These are phyloP conservation scores for Monilinia vaccinii-corymbosi DNA, from an alignment of 2,329 filamentous ascomycete species.

Conservation along the genomic window DNA sequence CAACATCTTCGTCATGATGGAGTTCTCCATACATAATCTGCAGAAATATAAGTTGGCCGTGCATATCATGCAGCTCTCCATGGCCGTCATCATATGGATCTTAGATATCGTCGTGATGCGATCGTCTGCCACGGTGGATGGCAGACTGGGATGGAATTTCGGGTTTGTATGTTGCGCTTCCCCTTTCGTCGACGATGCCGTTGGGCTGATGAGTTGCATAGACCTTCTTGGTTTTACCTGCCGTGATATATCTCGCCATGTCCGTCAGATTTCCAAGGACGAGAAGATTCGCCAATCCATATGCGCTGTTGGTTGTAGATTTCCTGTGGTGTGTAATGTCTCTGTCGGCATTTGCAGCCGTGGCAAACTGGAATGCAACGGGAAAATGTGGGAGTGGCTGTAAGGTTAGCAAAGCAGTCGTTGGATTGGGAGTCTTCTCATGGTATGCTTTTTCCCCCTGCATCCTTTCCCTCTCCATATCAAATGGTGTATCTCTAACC, in stretches of 20 bases:
- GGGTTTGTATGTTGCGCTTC: slow-evolving; percentile 42
- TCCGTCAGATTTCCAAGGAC: slow-evolving; percentile 55
- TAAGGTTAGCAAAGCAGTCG: slow-evolving; percentile 52
- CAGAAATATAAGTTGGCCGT: slow-evolving; percentile 43
- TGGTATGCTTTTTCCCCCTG: slow-evolving; percentile 40
- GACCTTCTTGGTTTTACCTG: slow-evolving; percentile 57
- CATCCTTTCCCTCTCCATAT: background rate
- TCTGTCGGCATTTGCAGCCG: slow-evolving; percentile 57
- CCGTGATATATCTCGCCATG: slow-evolving; percentile 57
- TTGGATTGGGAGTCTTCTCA: slow-evolving; percentile 53
- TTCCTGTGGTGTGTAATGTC: slow-evolving; percentile 50
- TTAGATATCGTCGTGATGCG: slow-evolving; percentile 52
- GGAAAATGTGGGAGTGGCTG: slow-evolving; percentile 48
- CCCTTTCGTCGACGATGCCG: background rate
- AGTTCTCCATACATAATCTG: slow-evolving; percentile 27
- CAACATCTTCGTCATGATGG: slow-evolving; percentile 15
- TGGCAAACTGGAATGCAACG: slow-evolving; percentile 53
- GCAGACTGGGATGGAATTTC: slow-evolving; percentile 55
- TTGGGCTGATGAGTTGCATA: slow-evolving; percentile 26
- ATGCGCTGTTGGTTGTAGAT: slow-evolving; percentile 52
- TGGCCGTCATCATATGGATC: slow-evolving; percentile 47
- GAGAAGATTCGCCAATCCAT: slow-evolving; percentile 50
- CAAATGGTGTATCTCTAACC: slow-evolving; percentile 5
- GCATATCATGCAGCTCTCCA: slow-evolving; percentile 45
- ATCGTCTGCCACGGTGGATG: slow-evolving; percentile 41